These are phyloP conservation scores for Athelia sp. DNA, from an alignment of 1,284 basidiomycete species.

Conservation along the genomic window DNA sequence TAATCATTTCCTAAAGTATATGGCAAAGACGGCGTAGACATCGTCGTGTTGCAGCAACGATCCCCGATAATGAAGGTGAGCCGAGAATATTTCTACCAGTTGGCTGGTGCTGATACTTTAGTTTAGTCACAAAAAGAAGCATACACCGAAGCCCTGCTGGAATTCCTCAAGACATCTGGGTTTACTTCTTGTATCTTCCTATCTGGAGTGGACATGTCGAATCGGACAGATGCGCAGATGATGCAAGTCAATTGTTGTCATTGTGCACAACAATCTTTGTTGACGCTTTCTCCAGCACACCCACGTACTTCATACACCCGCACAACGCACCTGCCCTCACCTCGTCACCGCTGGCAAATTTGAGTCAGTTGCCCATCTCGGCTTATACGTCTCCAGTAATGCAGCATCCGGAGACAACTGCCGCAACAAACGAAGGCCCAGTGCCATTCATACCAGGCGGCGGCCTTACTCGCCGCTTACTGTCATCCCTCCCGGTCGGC, in stretches of 20 bases:
- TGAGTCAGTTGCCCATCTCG: conserved; percentile 42
- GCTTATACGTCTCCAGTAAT: conserved; percentile 41
- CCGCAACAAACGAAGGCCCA: conserved; percentile 14
- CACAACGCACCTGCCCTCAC: conserved; percentile 30
- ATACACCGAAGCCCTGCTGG: conserved; percentile 52
- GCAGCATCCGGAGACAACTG: conserved; percentile 27
- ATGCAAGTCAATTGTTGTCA: conserved; percentile 40
- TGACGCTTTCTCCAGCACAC: conserved; percentile 36
- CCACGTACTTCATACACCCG: conserved; percentile 53
- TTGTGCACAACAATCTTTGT: not conserved
- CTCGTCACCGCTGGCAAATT: conserved; percentile 32
- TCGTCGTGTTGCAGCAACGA: conserved; percentile 68
- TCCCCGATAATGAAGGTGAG: conserved; percentile 71
- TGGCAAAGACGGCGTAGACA: conserved; percentile 39
- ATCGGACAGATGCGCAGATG: conserved; percentile 74
- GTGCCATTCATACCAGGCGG: conserved; percentile 71
- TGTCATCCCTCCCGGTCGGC: conserved; percentile 46
- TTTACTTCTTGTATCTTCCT: conserved; percentile 56
- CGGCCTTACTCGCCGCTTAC: conserved; percentile 63
- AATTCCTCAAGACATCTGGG: conserved; percentile 46
- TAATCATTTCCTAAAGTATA: conserved; percentile 45
- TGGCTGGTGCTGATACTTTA: too few relatives aligned
- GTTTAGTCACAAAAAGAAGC: conserved; percentile 61
- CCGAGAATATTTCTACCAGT: not conserved
- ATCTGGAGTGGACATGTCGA: conserved; percentile 69